Percentiles rank a stretch among this genome's conserved stretches.
phyloP scores from a whole-genome alignment of 495 filamentous ascomycete genomes.

The Echria macrotheca region DNA sequence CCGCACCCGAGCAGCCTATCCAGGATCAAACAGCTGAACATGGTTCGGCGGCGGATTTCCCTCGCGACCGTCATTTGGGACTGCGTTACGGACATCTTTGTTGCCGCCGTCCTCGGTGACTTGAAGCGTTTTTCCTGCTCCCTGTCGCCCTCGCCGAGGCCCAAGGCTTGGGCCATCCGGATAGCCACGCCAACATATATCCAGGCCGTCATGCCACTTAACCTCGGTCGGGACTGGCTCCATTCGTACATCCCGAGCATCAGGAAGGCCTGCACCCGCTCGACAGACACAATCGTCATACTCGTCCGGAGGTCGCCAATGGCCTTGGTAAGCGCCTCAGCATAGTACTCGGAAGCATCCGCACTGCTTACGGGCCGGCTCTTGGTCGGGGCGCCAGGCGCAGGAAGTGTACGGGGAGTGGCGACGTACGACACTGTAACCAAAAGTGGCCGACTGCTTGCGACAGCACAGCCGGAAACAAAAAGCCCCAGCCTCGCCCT shows the following conservation, averaged over 20 bases:
- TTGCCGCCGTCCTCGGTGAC: constrained; percentile 12
- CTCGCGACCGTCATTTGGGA: constrained; percentile 57
- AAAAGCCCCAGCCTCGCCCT: too few relatives aligned
- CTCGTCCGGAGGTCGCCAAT: constrained; percentile 51
- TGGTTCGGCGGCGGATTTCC: constrained; percentile 74
- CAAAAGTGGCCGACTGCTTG: too few relatives aligned
- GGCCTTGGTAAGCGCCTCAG: constrained; percentile 61
- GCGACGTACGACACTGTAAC: constrained; percentile 59
- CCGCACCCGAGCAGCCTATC: constrained; percentile 75
- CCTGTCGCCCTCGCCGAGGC: constrained; percentile 60
- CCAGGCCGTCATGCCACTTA: constrained; percentile 69
- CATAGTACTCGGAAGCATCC: constrained; percentile 77
- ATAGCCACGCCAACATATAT: constrained; percentile 73
- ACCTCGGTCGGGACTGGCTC: constrained; percentile 56
- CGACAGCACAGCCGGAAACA: too few relatives aligned
- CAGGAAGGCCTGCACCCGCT: constrained; percentile 68
- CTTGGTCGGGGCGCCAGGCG: constrained; percentile 31
- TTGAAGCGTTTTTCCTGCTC: constrained; percentile 24
- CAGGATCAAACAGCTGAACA: constrained; percentile 80
- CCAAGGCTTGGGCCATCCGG: constrained; percentile 64
- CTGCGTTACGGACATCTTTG: constrained; percentile 19
- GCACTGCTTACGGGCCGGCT: constrained; percentile 36
- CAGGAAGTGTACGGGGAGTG: constrained; percentile 30
- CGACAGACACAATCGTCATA: constrained; percentile 56
- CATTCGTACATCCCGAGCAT: constrained; percentile 85